Evolutionary conservation across 257 asterid genomes (phyloP), one percentile per base, ranked within the genome.

Genomic region (Lycium ferocissimum): DNA sequence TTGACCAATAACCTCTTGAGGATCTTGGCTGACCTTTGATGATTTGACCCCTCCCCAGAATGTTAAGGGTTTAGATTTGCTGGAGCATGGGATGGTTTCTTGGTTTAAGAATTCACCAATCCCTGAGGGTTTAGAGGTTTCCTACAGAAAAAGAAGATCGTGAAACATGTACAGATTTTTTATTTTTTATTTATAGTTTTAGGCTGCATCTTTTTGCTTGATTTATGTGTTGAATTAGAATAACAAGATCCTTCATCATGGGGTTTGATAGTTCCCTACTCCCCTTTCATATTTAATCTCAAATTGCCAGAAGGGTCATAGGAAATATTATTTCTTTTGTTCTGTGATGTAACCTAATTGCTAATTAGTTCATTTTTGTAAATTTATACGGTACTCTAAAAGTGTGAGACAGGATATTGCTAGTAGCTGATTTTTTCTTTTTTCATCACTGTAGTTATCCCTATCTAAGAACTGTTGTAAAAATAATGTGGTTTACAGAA

Each of bases 361-460:
- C 61, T 4, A 56, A 56, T 18, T 56, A 26, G 18, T 56, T 56
- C 61, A 56, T 56, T 56, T 56, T 14, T 15, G 8, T 56, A 14
- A 56, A 54, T 1, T 54, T 54, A 13, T 4, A 14, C 8, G 61
- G 13, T 12, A 56, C 17, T 56, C 8, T 56, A 5, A 56, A 56
- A 56, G 7, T 4, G n/a, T 5, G n/a, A 56, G 61, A 56, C n/a
- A 56, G 61, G n/a, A 56, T 56, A 14, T 56, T 56, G 61, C 61
- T 56, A 1, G n/a, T 56, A 56, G 6, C n/a, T 75, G 61, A 56
- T 22, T 2, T 6, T 70, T 20, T 75, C 61, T 1, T 43, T 14
- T 73, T 73, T 20, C 81, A 40, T 73, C 81, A 3, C 40, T 73
- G 13, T 47, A 73, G 81, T 47, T 73, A 20, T 45, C 80, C 80